These are phyloP conservation scores for Sugiyamaella qingdaonensis DNA, from an alignment of 805 yeast species.

Conservation along the genomic window DNA sequence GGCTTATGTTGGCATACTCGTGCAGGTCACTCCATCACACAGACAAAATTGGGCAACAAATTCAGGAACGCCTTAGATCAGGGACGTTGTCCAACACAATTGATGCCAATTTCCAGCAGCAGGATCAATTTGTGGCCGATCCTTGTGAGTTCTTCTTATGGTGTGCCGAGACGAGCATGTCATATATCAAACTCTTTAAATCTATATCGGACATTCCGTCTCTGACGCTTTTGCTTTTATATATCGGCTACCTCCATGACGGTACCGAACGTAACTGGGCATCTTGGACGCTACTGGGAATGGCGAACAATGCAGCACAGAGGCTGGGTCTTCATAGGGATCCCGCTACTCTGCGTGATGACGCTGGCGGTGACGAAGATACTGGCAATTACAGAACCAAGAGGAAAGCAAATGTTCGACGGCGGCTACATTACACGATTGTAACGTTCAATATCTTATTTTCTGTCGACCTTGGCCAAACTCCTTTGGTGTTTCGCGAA, in stretches of 20 bases:
- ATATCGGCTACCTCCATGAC: conserved; percentile 12
- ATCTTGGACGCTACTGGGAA: conserved; percentile 14
- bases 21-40: conserved; percentile 4
- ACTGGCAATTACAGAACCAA: not conserved
- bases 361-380: not conserved
- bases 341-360: conserved; percentile 7
- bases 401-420: not conserved
- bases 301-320: conserved; percentile 14
- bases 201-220: conserved; percentile 3
- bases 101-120: conserved; percentile 5
- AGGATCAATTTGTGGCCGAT: conserved; percentile 12
- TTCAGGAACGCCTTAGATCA: not conserved
- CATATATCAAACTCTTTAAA: conserved; percentile 5
- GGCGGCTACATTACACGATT: conserved; percentile 8
- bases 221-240: conserved; percentile 5
- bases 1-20: conserved; percentile 10
- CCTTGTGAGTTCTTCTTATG: conserved; percentile 16
- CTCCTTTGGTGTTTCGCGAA: conserved; percentile 7
- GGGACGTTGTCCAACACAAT: conserved; percentile 7
- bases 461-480: conserved; percentile 14
- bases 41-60: not conserved
- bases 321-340: conserved; percentile 14
- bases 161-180: conserved; percentile 13
- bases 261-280: conserved; percentile 15
- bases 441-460: conserved; percentile 7